A percentile compares a stretch with the other conserved stretches of the same genome.
These are phyloP conservation scores for Phialemonium atrogriseum DNA, from an alignment of 2,329 filamentous ascomycete genomes.

Conservation along the genomic window DNA sequence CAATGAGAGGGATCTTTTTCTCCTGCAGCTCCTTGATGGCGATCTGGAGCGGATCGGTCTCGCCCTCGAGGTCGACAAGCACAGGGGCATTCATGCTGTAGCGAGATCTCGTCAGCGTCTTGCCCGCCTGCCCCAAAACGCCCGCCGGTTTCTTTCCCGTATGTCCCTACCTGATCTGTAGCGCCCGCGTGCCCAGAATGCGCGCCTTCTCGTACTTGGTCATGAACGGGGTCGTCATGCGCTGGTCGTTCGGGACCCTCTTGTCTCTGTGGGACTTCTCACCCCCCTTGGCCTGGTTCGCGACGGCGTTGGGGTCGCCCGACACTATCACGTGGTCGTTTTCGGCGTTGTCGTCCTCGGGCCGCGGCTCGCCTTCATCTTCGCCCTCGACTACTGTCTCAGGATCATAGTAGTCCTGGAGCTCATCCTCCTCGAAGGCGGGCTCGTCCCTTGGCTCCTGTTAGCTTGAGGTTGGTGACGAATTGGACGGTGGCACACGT, in stretches of 20 bases:
- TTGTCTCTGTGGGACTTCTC: slow-evolving; percentile 63
- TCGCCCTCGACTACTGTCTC: slow-evolving; percentile 48
- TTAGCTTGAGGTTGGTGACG: slow-evolving; percentile 16
- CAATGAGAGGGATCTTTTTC: slow-evolving; percentile 97
- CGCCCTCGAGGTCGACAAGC: slow-evolving; percentile 90
- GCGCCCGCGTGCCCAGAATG: slow-evolving; percentile 82
- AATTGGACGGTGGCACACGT: slow-evolving; percentile 4
- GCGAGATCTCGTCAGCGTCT: slow-evolving; percentile 1
- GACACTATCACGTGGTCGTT: slow-evolving; percentile 53
- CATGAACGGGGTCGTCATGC: slow-evolving; percentile 95
- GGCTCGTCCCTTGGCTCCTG: slow-evolving; percentile 51
- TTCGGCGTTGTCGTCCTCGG: slow-evolving; percentile 46
- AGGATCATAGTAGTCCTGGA: slow-evolving; percentile 49
- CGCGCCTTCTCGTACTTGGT: slow-evolving; percentile 97
- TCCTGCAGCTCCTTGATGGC: slow-evolving; percentile 95
- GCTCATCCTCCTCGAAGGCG: slow-evolving; percentile 63
- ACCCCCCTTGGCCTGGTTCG: slow-evolving; percentile 42
- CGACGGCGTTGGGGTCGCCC: slow-evolving; percentile 53
- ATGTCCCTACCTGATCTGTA: slow-evolving; percentile 95
- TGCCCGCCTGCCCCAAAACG: slow-evolving; percentile 1
- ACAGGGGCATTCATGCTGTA: slow-evolving; percentile 93
- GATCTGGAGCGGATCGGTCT: slow-evolving; percentile 95
- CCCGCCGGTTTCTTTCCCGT: too few species aligned
- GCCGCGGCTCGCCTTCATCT: slow-evolving; percentile 43
- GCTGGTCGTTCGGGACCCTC: slow-evolving; percentile 81